A percentile compares a stretch with the other conserved stretches of the same genome.
Evolutionary conservation across 192 early-diverging fungal species (phyloP).

Genomic region (Haplosporangium gracile): DNA sequence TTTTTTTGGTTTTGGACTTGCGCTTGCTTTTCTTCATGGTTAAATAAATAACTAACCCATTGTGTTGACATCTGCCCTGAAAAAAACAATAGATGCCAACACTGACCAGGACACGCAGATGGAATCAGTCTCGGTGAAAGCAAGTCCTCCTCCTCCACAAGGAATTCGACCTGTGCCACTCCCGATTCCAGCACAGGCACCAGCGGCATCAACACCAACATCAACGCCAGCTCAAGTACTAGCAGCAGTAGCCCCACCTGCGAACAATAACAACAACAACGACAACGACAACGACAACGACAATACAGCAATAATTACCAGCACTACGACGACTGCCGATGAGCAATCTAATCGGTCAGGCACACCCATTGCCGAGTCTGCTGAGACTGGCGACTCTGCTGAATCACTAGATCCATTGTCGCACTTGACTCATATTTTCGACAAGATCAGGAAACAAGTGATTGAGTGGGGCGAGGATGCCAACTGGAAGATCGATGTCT

Average conservation of each 20-base stretch:
- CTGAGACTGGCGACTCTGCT: conserved; percentile 6
- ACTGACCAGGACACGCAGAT: background rate
- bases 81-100: background rate
- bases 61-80: background rate
- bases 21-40: no score
- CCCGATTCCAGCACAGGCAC: background rate
- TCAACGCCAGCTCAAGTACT: background rate
- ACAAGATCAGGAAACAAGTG: conserved; percentile 53
- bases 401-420: conserved; percentile 48
- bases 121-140: background rate
- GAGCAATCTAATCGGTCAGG: background rate
- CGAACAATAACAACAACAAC: background rate
- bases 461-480: conserved; percentile 56
- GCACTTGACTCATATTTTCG: conserved; percentile 45
- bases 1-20: background rate
- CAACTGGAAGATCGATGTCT: conserved; percentile 57
- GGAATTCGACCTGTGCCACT: background rate
- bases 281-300: background rate
- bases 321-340: background rate
- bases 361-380: background rate
- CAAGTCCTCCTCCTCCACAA: background rate
- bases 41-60: background rate
- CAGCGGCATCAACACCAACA: background rate
- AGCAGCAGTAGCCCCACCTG: background rate
- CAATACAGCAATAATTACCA: background rate